Evolutionary conservation across 1,139 yeast genomes (phyloP).

Genomic region (Yamadazyma jaroonii): DNA sequence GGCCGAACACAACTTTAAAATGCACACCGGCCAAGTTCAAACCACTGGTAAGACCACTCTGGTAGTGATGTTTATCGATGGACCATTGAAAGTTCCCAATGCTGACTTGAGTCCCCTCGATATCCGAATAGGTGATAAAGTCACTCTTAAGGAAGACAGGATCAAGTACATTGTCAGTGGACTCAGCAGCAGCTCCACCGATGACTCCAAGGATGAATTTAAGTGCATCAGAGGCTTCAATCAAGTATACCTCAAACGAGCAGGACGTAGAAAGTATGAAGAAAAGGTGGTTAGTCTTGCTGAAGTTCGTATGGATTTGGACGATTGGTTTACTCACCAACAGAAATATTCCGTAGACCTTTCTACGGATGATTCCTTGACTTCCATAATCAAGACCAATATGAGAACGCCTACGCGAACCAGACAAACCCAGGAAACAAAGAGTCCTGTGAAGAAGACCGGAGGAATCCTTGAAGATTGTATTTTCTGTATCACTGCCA

Average conservation of each 20-base stretch:
- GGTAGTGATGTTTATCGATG: slow-evolving; percentile 35
- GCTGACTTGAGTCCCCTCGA: slow-evolving; percentile 31
- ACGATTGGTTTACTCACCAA: slow-evolving; percentile 43
- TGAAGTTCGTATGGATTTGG: slow-evolving; percentile 33
- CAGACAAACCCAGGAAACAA: slow-evolving; percentile 14
- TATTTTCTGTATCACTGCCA: slow-evolving; percentile 38
- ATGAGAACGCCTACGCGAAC: slow-evolving; percentile 14
- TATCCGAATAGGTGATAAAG: slow-evolving; percentile 34
- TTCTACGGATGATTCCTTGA: slow-evolving; percentile 6
- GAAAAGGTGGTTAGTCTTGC: slow-evolving; percentile 14
- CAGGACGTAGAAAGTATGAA: slow-evolving; percentile 11
- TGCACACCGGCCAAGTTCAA: slow-evolving; percentile 30
- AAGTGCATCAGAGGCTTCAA: slow-evolving; percentile 62
- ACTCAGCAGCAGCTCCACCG: slow-evolving; percentile 21
- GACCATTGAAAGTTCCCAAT: slow-evolving; percentile 25
- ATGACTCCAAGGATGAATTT: slow-evolving; percentile 22
- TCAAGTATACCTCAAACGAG: slow-evolving; percentile 30
- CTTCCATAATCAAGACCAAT: slow-evolving; percentile 10
- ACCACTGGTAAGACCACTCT: slow-evolving; percentile 21
- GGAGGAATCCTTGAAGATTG: slow-evolving; percentile 19
- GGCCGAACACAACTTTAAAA: slow-evolving; percentile 35
- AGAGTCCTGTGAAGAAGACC: slow-evolving; percentile 4
- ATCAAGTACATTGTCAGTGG: slow-evolving; percentile 42
- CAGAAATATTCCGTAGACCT: slow-evolving; percentile 18
- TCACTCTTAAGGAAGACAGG: slow-evolving; percentile 15